phyloP scores from a whole-genome alignment of 371 early-diverging fungal species.

The Mucor irregularis region DNA sequence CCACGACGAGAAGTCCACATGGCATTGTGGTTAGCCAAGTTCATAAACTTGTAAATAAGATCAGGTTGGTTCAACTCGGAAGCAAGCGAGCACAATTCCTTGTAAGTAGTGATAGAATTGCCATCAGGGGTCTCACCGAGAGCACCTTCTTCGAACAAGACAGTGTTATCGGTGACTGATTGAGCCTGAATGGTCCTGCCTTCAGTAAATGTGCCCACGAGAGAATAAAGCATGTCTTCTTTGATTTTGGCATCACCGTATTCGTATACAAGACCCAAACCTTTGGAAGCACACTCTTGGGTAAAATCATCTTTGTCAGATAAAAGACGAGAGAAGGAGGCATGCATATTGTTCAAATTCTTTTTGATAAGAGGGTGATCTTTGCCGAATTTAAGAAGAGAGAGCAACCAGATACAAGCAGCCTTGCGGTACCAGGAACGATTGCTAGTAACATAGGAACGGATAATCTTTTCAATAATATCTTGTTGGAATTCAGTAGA shows the following conservation, averaged over 20 bases:
- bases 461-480: constrained; percentile 57
- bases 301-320: constrained; percentile 83
- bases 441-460: constrained; percentile 47
- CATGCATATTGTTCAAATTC: constrained; percentile 60
- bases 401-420: constrained; percentile 84
- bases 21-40: constrained; percentile 87
- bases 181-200: constrained; percentile 60
- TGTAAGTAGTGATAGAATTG: constrained; percentile 78
- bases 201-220: constrained; percentile 64
- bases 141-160: constrained; percentile 70
- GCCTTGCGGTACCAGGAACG: constrained; percentile 75
- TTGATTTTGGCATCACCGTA: constrained; percentile 74
- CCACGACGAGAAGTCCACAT: constrained; percentile 92
- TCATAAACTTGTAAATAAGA: constrained; percentile 94
- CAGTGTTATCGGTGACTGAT: constrained; percentile 77
- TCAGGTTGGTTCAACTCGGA: constrained; percentile 93
- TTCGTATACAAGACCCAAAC: constrained; percentile 86
- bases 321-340: constrained; percentile 75
- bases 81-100: constrained; percentile 84
- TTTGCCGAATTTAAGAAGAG: constrained; percentile 79
- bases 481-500: constrained; percentile 18
- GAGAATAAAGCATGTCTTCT: constrained; percentile 61
- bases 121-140: constrained; percentile 85
- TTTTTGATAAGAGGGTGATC: constrained; percentile 45
- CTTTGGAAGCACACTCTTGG: constrained; percentile 86